Evolutionary conservation across 2,329 filamentous ascomycete species (phyloP).

Genomic region (Byssochlamys sp.): DNA sequence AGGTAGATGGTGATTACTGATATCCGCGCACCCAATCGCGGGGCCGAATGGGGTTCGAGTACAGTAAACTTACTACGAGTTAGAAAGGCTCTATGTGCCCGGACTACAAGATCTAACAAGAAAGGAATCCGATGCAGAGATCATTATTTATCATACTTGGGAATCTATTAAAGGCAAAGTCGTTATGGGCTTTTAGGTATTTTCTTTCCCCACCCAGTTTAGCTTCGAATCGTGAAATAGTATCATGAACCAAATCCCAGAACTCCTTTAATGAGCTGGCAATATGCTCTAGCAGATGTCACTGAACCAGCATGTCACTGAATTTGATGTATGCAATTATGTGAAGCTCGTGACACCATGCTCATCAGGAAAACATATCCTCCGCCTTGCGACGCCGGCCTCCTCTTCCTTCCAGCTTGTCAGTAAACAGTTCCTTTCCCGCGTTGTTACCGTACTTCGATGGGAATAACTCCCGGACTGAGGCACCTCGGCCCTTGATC

Average conservation of each 20-base stretch:
- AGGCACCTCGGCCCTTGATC: constrained; percentile 62
- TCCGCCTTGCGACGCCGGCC: constrained; percentile 58
- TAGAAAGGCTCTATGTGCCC: too few species aligned
- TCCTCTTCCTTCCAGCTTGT: constrained; percentile 49
- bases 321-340: background rate
- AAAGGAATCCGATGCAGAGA: background rate
- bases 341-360: background rate
- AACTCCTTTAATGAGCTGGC: background rate
- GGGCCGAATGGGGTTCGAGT: background rate
- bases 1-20: background rate
- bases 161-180: background rate
- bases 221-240: background rate
- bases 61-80: background rate
- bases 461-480: constrained; percentile 61
- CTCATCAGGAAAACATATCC: constrained; percentile 57
- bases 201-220: background rate
- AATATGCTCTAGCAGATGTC: background rate
- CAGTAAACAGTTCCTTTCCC: constrained; percentile 61
- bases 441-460: constrained; percentile 49
- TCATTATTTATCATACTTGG: background rate
- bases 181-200: background rate
- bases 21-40: background rate
- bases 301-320: background rate
- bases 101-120: background rate
- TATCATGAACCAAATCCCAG: background rate